A percentile compares a stretch with the other conserved stretches of the same genome.
These are phyloP conservation scores for Entomortierella beljakovae DNA, from an alignment of 192 early-diverging fungal genomes.

Conservation along the genomic window DNA sequence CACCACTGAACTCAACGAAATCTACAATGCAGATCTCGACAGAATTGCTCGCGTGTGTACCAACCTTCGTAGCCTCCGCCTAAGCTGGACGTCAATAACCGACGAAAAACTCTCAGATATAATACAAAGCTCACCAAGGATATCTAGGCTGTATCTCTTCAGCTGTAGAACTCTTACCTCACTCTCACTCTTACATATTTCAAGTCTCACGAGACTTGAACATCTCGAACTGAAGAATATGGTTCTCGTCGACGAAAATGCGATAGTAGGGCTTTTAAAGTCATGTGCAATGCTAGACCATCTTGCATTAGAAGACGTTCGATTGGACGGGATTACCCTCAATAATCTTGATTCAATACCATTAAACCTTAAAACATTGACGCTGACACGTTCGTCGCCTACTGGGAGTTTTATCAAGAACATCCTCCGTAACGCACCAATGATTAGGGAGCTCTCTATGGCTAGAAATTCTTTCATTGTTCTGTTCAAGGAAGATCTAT, in stretches of 20 bases:
- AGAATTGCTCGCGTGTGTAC: constrained; percentile 33
- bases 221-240: constrained; percentile 40
- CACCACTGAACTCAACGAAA: constrained; percentile 39
- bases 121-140: constrained; percentile 28
- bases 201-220: constrained; percentile 4
- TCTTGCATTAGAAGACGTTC: constrained; percentile 31
- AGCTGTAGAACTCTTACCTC: constrained; percentile 34
- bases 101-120: constrained; percentile 24
- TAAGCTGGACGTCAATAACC: constrained; percentile 29
- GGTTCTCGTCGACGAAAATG: constrained; percentile 15
- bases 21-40: constrained; percentile 37
- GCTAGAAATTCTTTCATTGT: constrained; percentile 37
- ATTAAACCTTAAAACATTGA: constrained; percentile 12
- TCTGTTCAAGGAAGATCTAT: constrained; percentile 23
- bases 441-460: constrained; percentile 31
- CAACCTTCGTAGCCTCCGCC: constrained; percentile 36
- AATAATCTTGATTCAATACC: constrained; percentile 22
- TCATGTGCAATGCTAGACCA: constrained; percentile 38
- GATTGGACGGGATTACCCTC: constrained; percentile 18
- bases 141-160: constrained; percentile 26
- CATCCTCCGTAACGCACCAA: constrained; percentile 25
- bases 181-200: constrained; percentile 8
- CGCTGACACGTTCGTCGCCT: constrained; percentile 30
- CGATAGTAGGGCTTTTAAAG: constrained; percentile 8
- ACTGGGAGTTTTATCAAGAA: constrained; percentile 31